Evolutionary conservation across 208 protist genomes (phyloP), one percentile per base, ranked within the genome.

Genomic region (Trypanosomatidae sp.): DNA sequence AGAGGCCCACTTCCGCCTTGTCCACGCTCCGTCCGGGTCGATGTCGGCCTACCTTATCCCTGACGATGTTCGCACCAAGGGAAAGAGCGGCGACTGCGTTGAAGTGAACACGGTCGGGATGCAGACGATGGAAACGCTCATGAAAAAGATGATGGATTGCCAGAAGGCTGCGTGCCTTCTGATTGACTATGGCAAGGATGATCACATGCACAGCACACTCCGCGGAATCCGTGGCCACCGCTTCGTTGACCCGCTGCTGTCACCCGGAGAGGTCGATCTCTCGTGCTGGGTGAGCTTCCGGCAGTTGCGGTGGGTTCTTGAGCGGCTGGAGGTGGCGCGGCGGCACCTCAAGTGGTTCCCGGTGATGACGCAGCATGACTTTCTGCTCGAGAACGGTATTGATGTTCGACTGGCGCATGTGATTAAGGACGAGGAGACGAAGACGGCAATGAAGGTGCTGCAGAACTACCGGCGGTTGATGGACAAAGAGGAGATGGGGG

Each of bases 161-260:
- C 83, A 89, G 72, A 94, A 91, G 74, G 83, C 91, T 10, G 90
- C 93, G 19, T 93, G 84, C 66, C 62, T 98, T 43, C 86, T 98
- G 33, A 95, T 98, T 56, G 95, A 98, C 85, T 98, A 98, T 74
- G 95, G 95, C 62, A 94, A 95, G 74, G 93, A 98, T 80, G 88
- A 96, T 62, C 80, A 94, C 80, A 95, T 97, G 89, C 89, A 95
- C 66, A 94, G 87, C 81, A 97, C 95, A 4, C 84, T 97, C 39
- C 89, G 91, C 28, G 95, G 91, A 60, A 98, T 98, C 71, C 88
- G 89, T 36, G 91, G 90, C 0, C 94, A 98, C 76, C 85, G 89
- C 80, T 98, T 98, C 69, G 90, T 97, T 6, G 87, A 95, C 66
- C 92, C 91, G 62, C 73, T 98, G 39, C 79, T 94, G 25, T 95